These are phyloP conservation scores for Gaeumannomyces sp. DNA, from an alignment of 2,329 filamentous ascomycete species.

Conservation along the genomic window DNA sequence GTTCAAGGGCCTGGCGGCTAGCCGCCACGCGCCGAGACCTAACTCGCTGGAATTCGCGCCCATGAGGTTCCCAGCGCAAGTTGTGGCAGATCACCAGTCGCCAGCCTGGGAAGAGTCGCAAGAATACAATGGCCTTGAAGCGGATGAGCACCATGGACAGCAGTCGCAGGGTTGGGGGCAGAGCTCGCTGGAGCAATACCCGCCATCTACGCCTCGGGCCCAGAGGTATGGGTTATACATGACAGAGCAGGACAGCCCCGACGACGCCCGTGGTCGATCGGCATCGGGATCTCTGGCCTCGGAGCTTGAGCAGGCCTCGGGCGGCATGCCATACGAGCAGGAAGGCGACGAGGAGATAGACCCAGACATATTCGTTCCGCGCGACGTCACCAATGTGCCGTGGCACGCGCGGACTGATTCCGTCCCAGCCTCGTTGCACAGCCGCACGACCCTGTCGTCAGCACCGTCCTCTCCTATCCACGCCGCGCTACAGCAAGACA, in stretches of 20 bases:
- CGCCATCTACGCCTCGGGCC: not conserved
- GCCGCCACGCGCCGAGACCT: conserved; percentile 18
- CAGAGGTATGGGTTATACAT: not conserved
- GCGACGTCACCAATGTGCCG: conserved; percentile 26
- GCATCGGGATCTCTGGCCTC: not conserved
- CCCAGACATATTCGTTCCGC: conserved; percentile 18
- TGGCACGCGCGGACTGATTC: conserved; percentile 27
- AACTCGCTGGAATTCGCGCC: not conserved
- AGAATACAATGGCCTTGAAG: conserved; percentile 10
- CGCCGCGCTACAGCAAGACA: conserved; percentile 19
- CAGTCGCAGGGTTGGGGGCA: not conserved
- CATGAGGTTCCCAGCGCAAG: not conserved
- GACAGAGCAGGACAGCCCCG: conserved; percentile 14
- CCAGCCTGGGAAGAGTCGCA: conserved; percentile 4
- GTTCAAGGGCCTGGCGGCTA: conserved; percentile 21
- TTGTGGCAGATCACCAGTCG: not conserved
- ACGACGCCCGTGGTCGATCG: conserved; percentile 11
- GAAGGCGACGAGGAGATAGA: conserved; percentile 14
- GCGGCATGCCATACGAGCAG: conserved; percentile 14
- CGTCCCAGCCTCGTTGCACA: conserved; percentile 28
- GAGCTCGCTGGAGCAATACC: not conserved
- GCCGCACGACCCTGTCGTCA: conserved; percentile 30
- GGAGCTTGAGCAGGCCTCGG: not conserved
- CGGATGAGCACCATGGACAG: not conserved
- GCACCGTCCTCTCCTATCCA: conserved; percentile 25